phyloP scores from a whole-genome alignment of 78 protist genomes.

The Protostelium mycophagum region DNA sequence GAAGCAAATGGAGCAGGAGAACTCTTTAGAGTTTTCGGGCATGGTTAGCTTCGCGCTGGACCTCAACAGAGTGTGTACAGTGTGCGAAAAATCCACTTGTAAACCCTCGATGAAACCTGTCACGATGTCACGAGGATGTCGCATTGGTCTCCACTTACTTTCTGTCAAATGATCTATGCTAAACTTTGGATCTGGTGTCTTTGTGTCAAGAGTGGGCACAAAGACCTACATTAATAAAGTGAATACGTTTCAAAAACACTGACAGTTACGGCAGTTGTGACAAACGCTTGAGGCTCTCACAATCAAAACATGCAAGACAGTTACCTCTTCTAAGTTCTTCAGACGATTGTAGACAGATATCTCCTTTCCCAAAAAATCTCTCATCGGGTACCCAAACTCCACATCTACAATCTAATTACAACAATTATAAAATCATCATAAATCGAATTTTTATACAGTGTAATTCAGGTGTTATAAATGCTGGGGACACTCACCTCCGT shows the following conservation, averaged over 20 bases:
- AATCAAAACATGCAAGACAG: too few relatives aligned
- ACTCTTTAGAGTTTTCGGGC: not conserved
- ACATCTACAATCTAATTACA: not conserved
- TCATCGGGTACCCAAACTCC: not conserved
- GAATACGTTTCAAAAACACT: too few relatives aligned
- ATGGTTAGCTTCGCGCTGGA: not conserved
- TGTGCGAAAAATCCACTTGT: not conserved
- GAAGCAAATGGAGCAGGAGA: not conserved
- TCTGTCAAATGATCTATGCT: not conserved
- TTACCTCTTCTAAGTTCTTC: not conserved
- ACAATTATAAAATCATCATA: not conserved
- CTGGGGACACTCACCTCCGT: conserved; percentile 2
- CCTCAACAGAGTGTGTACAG: not conserved
- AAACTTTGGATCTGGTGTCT: not conserved
- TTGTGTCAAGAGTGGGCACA: not conserved
- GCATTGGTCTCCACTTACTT: not conserved
- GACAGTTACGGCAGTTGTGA: too few relatives aligned
- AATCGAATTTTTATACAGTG: too few relatives aligned
- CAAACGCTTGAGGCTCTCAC: too few relatives aligned
- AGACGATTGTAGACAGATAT: not conserved
- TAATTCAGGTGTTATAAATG: too few relatives aligned
- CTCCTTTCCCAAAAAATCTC: not conserved
- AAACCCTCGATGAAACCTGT: not conserved
- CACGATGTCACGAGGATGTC: not conserved
- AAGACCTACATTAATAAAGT: too few relatives aligned